These are phyloP conservation scores for cucumber (Cucumis sativus) DNA, from an alignment of 306 rosid genomes.

Conservation along the genomic window DNA sequence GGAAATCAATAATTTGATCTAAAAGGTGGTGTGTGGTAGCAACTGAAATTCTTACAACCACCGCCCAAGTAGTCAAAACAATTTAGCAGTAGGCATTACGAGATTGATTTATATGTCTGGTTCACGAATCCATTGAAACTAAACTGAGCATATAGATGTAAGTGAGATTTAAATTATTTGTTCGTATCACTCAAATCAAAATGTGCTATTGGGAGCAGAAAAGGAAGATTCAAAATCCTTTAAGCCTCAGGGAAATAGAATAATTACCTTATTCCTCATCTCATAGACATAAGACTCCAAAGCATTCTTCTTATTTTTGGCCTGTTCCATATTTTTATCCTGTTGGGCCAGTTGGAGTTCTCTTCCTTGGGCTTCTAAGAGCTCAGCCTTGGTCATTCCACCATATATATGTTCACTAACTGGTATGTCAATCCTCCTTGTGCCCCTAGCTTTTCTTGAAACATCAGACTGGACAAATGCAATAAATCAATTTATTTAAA, in stretches of 20 bases:
- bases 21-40: not conserved
- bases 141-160: not conserved
- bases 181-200: not conserved
- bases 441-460: conserved; percentile 30
- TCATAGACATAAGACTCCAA: conserved; percentile 93
- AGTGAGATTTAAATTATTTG: not conserved
- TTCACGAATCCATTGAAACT: not conserved
- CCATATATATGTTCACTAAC: conserved; percentile 57
- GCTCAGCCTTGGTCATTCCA: conserved; percentile 65
- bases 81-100: not conserved
- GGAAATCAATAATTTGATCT: not conserved
- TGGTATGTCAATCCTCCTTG: conserved; percentile 44
- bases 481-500: not conserved
- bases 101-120: not conserved
- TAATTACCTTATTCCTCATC: conserved; percentile 76
- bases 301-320: conserved; percentile 79
- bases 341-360: conserved; percentile 67
- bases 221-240: conserved; percentile 12
- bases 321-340: conserved; percentile 68
- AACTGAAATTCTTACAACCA: not conserved
- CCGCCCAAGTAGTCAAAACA: not conserved
- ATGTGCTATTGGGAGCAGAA: not conserved
- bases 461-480: conserved; percentile 46
- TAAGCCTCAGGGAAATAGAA: conserved; percentile 9
- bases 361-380: conserved; percentile 54